These are phyloP conservation scores for Guillardia theta DNA, from an alignment of 78 protist genomes.

Conservation along the genomic window DNA sequence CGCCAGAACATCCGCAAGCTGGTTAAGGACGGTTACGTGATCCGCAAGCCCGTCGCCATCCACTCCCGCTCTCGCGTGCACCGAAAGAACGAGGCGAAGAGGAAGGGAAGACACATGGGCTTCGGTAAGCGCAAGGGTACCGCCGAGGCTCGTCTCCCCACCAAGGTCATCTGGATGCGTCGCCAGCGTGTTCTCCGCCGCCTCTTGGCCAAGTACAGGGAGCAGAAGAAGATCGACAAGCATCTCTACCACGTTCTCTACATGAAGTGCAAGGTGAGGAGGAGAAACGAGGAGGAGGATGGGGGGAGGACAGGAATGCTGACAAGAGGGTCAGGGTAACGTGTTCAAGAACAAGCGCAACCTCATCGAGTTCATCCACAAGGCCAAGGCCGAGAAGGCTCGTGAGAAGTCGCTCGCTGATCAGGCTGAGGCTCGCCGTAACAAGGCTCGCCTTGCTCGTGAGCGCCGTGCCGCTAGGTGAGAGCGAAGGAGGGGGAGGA, in stretches of 20 bases:
- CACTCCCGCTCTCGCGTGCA: conserved; percentile 92
- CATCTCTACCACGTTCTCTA: conserved; percentile 95
- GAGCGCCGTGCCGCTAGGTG: conserved; percentile 16
- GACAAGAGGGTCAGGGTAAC: conserved; percentile 81
- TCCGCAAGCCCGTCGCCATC: conserved; percentile 83
- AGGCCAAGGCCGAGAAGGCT: conserved; percentile 82
- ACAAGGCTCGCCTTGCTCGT: conserved; percentile 55
- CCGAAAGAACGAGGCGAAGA: conserved; percentile 79
- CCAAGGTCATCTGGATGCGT: conserved; percentile 96
- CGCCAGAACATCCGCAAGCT: conserved; percentile 73
- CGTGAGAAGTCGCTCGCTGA: conserved; percentile 80
- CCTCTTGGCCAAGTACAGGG: conserved; percentile 95
- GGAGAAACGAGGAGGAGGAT: not conserved
- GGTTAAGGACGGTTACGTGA: conserved; percentile 89
- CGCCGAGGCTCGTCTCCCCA: conserved; percentile 95
- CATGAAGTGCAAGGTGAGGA: conserved; percentile 81
- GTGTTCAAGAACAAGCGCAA: conserved; percentile 98
- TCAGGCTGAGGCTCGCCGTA: conserved; percentile 94
- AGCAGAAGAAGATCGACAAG: conserved; percentile 92
- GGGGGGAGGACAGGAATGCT: not conserved
- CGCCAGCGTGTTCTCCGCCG: conserved; percentile 98
- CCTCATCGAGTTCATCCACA: conserved; percentile 95
- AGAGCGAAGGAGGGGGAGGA: not conserved
- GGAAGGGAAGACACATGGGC: conserved; percentile 90
- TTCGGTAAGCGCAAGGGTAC: conserved; percentile 97